Base-by-base conservation (phyloP, 2,329 filamentous ascomycete species). In the Pyrenochaeta sp. region DNA sequence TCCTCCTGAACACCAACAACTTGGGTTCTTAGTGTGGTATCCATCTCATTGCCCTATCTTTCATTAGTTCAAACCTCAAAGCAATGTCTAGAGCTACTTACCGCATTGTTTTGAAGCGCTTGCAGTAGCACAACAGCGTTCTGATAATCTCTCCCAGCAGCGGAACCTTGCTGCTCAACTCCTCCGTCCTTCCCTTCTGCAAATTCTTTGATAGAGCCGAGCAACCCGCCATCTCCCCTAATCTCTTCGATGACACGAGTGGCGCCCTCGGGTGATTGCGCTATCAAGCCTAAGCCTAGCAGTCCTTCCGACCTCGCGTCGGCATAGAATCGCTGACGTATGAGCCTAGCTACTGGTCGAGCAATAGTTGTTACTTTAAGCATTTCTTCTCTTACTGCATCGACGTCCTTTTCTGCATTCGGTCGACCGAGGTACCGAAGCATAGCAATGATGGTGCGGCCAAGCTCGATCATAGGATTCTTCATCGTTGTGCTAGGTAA, bases 401-500 rank as follows among this genome's bases (percentile, higher is more conserved):
- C 65, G 13, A 66, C 57, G 15, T 73, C 66, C 40, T 68, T 65
- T 39, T 68, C 66, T 25, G 63, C 47, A 25, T 65, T 64, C 3
- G 62, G 56, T 28, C 65, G 62, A 22, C 65, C 66, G 0, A 71
- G 59, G 19, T 63, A 59, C 25, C 64, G 54, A 24, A 67, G 48
- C 52, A 67, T 59, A 19, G 67, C 61, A n/a, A 76, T 61, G 5
- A 76, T 67, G 5, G 67, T 69, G 1, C 72, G 64, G 1, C 70
- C 71, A 12, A 75, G 61, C 59, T 78, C 75, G 34, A 77, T 68
- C 61, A 67, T 71, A n/a, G 72, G 61, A n/a, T 75, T 76, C 57
- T 76, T 77, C 74, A 77, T 77, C 1, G 72, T 58, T n/a, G 72
- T 74, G 52, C 75, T 77, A 4, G 75, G 74, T 2, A 77, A 30